Evolutionary conservation across 2,329 filamentous ascomycete genomes (phyloP).

Genomic region (Cadophora sp.): DNA sequence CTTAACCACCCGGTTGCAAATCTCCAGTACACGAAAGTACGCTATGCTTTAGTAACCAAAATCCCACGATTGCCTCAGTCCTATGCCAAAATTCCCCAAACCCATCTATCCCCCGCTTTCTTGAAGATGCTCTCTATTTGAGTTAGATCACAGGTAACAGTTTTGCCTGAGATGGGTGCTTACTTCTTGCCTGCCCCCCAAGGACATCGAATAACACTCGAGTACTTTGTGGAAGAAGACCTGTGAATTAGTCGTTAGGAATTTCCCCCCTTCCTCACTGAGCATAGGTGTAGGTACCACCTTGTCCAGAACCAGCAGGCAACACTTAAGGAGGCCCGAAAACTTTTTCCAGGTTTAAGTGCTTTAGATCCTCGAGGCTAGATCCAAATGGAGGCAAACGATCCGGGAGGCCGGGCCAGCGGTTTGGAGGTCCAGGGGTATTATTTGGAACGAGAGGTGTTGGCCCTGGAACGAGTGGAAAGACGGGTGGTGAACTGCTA

Average conservation of each 20-base stretch:
- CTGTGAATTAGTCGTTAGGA: no score
- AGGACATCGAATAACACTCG: no score
- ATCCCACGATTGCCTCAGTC: not conserved
- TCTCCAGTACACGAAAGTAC: not conserved
- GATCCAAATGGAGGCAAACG: conserved; percentile 8
- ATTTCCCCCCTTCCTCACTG: no score
- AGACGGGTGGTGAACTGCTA: no score
- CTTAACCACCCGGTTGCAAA: not conserved
- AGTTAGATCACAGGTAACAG: not conserved
- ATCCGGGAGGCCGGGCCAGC: not conserved
- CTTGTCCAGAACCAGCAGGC: not conserved
- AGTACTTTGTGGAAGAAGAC: no score
- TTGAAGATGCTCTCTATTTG: not conserved
- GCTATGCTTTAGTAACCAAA: conserved; percentile 1
- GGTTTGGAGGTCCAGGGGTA: not conserved
- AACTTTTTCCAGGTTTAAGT: not conserved
- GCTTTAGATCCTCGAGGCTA: not conserved
- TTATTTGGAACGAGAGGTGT: conserved; percentile 3
- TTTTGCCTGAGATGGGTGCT: not conserved
- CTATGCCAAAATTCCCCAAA: not conserved
- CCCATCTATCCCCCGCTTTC: not conserved
- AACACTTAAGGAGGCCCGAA: not conserved
- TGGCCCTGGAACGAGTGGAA: not conserved
- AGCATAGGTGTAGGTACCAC: not conserved
- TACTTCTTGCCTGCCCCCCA: not conserved